phyloP scores from a whole-genome alignment of 495 filamentous ascomycete species.

The Pseudoneurospora amorphoporcata region DNA sequence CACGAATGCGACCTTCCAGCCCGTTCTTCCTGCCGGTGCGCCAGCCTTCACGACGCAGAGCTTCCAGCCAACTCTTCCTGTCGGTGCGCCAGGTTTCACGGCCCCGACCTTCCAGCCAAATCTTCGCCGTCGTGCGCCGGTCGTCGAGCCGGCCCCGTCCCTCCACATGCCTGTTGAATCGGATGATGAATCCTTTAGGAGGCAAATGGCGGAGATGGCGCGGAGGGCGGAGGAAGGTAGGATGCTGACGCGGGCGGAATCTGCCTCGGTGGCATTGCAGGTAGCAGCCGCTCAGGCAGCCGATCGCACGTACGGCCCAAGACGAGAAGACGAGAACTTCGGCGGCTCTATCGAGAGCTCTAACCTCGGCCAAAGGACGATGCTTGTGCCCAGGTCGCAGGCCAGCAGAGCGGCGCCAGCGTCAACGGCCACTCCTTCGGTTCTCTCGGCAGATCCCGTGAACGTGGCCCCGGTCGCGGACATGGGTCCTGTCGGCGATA shows the following conservation, averaged over 20 bases:
- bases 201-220: neutral
- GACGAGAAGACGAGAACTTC: neutral
- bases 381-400: neutral
- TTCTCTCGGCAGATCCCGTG: neutral
- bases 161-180: neutral
- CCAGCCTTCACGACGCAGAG: neutral
- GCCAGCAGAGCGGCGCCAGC: neutral
- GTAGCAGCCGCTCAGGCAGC: neutral
- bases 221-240: neutral
- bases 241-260: neutral
- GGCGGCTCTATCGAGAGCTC: neutral
- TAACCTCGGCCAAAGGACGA: neutral
- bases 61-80: neutral
- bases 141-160: neutral
- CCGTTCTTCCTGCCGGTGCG: neutral
- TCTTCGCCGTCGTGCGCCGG: no score
- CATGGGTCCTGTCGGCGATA: neutral
- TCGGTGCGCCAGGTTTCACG: neutral
- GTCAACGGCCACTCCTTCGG: neutral
- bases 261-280: neutral
- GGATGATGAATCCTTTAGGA: no score
- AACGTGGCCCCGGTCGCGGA: neutral
- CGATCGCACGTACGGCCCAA: neutral
- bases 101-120: neutral
- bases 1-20: neutral